These are phyloP conservation scores for Lactifluus pinguis DNA, from an alignment of 768 basidiomycete species.

Conservation along the genomic window DNA sequence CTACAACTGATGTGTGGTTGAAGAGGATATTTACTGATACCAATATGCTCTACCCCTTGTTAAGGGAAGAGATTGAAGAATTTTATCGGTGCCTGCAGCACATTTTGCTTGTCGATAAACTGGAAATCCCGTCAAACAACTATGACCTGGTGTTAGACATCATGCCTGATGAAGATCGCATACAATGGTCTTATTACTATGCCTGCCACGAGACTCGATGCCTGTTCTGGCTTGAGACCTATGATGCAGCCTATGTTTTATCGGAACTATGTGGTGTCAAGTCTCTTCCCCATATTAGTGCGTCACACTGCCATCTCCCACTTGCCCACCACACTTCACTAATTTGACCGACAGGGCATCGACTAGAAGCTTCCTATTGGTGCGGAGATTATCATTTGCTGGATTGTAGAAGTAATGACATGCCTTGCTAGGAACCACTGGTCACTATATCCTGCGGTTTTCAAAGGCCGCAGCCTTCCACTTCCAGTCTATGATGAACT, in stretches of 20 bases:
- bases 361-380: conserved; percentile 23
- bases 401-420: neutral
- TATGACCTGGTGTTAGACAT: conserved; percentile 17
- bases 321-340: neutral
- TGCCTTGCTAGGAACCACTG: conserved; percentile 20
- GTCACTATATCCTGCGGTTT: conserved; percentile 22
- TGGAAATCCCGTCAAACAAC: conserved; percentile 15
- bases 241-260: conserved; percentile 29
- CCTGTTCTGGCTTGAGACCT: conserved; percentile 46
- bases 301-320: neutral
- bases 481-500: conserved; percentile 23
- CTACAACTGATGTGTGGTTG: neutral
- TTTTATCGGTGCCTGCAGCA: conserved; percentile 15
- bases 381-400: neutral
- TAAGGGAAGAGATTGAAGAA: conserved; percentile 28
- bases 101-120: conserved; percentile 9
- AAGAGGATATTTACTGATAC: conserved; percentile 49
- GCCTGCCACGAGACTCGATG: conserved; percentile 37
- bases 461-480: conserved; percentile 3
- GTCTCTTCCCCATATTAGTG: conserved; percentile 13
- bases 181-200: conserved; percentile 38
- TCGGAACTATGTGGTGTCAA: conserved; percentile 11
- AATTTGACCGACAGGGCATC: conserved; percentile 14
- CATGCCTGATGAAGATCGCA: conserved; percentile 24
- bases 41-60: conserved; percentile 33